phyloP scores from a whole-genome alignment of 2,329 filamentous ascomycete genomes.

The Niveomyces coronatus region DNA sequence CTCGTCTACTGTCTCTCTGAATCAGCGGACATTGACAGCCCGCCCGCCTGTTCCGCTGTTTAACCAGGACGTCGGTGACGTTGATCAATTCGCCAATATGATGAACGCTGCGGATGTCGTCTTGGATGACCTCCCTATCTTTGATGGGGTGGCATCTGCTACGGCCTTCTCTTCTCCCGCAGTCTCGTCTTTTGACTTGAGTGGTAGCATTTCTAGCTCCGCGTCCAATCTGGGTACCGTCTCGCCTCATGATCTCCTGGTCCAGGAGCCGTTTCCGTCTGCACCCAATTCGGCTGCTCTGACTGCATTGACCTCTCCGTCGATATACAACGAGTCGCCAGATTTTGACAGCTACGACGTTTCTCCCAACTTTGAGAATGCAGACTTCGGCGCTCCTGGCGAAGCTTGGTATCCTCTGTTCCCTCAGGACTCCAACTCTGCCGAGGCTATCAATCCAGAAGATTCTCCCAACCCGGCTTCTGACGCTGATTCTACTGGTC shows the following conservation, averaged over 20 bases:
- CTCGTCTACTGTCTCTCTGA: slow-evolving; percentile 47
- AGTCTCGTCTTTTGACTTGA: slow-evolving; percentile 41
- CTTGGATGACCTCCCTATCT: slow-evolving; percentile 47
- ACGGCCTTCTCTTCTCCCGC: slow-evolving; percentile 45
- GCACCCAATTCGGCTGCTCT: slow-evolving; percentile 73
- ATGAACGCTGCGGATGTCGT: slow-evolving; percentile 43
- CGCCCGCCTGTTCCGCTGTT: slow-evolving; percentile 67
- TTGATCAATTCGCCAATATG: slow-evolving; percentile 34
- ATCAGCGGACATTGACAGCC: slow-evolving; percentile 39
- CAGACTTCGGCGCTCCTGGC: slow-evolving; percentile 41
- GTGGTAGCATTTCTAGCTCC: slow-evolving; percentile 36
- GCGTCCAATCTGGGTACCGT: slow-evolving; percentile 57
- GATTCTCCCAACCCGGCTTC: slow-evolving; percentile 33
- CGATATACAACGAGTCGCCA: slow-evolving; percentile 67
- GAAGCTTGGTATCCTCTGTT: slow-evolving; percentile 66
- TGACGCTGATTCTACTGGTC: slow-evolving; percentile 36
- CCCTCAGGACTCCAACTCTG: slow-evolving; percentile 35
- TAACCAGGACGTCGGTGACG: slow-evolving; percentile 46
- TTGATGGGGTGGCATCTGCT: slow-evolving; percentile 38
- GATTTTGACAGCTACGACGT: slow-evolving; percentile 65
- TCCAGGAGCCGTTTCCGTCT: slow-evolving; percentile 60
- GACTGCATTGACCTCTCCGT: slow-evolving; percentile 78
- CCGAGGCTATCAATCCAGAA: slow-evolving; percentile 21
- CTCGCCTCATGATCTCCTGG: slow-evolving; percentile 71
- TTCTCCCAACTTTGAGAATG: slow-evolving; percentile 62